These are phyloP conservation scores for Ceratobasidium sp. DNA, from an alignment of 1,284 basidiomycete species.

Conservation along the genomic window DNA sequence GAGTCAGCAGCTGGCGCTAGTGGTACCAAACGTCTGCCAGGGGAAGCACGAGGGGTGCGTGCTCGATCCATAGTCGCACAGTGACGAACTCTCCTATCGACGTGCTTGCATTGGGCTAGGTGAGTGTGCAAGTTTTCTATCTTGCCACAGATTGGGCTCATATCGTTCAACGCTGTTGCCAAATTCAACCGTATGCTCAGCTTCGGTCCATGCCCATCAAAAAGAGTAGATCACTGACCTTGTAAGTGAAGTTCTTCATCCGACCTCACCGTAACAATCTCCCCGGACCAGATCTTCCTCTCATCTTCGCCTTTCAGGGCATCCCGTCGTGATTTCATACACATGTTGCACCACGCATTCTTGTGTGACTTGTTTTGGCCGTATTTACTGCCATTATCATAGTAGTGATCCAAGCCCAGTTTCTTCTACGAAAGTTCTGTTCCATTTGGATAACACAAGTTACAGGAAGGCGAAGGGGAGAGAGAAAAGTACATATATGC, in stretches of 20 bases:
- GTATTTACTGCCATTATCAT: neutral
- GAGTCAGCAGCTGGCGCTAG: too few relatives aligned
- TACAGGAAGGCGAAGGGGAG: neutral
- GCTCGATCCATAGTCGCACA: neutral
- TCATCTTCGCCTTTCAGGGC: neutral
- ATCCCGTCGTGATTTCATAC: neutral
- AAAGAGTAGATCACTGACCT: neutral
- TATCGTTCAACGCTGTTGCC: neutral
- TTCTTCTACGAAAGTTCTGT: neutral
- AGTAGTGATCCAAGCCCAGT: neutral
- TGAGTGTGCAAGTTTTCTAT: neutral
- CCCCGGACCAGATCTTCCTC: neutral
- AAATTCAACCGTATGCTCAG: too few relatives aligned
- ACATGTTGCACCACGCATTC: neutral
- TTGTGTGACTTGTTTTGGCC: neutral
- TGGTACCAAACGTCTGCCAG: too few relatives aligned
- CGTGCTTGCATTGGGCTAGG: neutral
- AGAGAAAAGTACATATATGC: neutral
- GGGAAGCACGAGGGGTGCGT: neutral
- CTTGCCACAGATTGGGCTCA: neutral
- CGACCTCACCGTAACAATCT: neutral
- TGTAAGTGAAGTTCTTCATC: neutral
- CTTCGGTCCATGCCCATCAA: neutral
- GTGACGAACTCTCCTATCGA: neutral
- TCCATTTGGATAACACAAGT: neutral